These are phyloP conservation scores for Alternaria brassicae DNA, from an alignment of 2,329 filamentous ascomycete genomes.

Conservation along the genomic window DNA sequence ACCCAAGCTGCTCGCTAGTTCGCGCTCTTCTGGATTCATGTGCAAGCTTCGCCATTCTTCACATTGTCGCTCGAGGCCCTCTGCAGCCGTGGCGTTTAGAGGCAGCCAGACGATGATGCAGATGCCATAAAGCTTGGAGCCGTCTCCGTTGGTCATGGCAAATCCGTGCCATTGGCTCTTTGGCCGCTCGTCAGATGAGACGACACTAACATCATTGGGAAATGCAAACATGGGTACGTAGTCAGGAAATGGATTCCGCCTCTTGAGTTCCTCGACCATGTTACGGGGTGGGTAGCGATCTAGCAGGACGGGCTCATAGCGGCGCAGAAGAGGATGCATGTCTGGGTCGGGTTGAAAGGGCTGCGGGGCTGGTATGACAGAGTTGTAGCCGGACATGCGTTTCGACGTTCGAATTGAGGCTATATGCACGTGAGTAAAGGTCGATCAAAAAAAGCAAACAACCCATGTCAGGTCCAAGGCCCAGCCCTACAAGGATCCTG, in stretches of 20 bases:
- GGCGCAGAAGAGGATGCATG: conserved; percentile 93
- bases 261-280: conserved; percentile 78
- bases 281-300: conserved; percentile 90
- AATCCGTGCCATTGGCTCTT: conserved; percentile 99
- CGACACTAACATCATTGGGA: conserved; percentile 95
- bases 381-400: conserved; percentile 96
- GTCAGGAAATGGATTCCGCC: conserved; percentile 88
- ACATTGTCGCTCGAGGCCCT: conserved; percentile 74
- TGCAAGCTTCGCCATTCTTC: conserved; percentile 64
- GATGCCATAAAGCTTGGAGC: conserved; percentile 89
- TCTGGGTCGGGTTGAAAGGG: conserved; percentile 87
- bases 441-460: conserved; percentile 30
- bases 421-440: conserved; percentile 36
- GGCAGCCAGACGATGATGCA: conserved; percentile 93
- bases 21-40: conserved; percentile 89
- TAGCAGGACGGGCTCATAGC: conserved; percentile 94
- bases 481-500: background rate
- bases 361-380: conserved; percentile 92
- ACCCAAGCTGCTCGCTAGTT: conserved; percentile 89
- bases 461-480: conserved; percentile 15
- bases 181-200: conserved; percentile 91
- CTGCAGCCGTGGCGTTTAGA: conserved; percentile 79
- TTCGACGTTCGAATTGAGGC: conserved; percentile 81
- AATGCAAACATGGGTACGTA: conserved; percentile 99
- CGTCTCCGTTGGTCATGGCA: conserved; percentile 94